Base-by-base conservation (phyloP, 345 rosid species). In the Eucalyptus erythrocorys region DNA sequence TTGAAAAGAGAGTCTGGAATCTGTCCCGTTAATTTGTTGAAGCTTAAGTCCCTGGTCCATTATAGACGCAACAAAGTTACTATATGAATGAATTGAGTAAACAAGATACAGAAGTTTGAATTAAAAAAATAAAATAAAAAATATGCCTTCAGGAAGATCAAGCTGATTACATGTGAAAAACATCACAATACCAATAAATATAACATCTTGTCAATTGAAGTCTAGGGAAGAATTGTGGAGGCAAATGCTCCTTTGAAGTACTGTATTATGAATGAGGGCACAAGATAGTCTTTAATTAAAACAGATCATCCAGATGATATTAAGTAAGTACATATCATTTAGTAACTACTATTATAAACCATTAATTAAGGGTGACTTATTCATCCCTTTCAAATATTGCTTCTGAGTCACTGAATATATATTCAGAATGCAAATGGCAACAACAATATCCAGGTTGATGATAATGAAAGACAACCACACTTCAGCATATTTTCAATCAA, bases 21-120 rank as follows among this genome's bases (percentile, higher is more conserved):
- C 26, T 34, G 57, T 87, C 95, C 45, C 2, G 45, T 71, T 37
- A 71, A 71, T 27, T 71, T 71, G 81, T 71, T 71, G 81, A 71
- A 71, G 93, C 96, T 95, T 91, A 94, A 93, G 91, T 95, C 95
- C 92, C 95, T 95, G 80, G 6, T 87, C 48, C 86, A 88, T 61
- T 88, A 61, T 14, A 64, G 48, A 47, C 0, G 43, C 43, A 19
- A 88, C 16, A 55, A 50, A 22, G 37, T 51, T 5, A 86, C 43
- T 21, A 34, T 19, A 37, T 19, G 26, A 4, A 76, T 71, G 1
- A 37, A 37, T 71, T 11, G 26, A 76, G 47, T 76, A 76, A 51
- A 51, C 24, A 51, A 51, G 57, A 51, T 19, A 51, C 10, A 19
- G 57, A 51, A 51, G 57, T 51, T 19, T 51, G 24, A 51, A 76